A percentile compares a stretch with the other conserved stretches of the same genome.
These are phyloP conservation scores for Dillenia turbinata DNA, from an alignment of 164 flowering plant genomes.

Conservation along the genomic window DNA sequence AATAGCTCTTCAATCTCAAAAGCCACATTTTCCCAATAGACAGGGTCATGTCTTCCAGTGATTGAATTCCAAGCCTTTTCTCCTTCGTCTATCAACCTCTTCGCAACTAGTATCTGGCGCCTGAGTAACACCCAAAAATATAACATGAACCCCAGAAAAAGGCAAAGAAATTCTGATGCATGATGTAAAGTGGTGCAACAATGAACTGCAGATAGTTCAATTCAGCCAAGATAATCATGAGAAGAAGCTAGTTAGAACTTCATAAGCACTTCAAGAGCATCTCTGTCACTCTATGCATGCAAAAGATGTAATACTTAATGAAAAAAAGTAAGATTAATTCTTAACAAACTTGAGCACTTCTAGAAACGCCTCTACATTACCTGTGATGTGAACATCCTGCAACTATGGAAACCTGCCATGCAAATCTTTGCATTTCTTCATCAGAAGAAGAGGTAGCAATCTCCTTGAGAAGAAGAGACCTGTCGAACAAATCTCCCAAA, in stretches of 20 bases:
- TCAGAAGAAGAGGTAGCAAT: constrained; percentile 48
- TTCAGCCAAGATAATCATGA: too few species aligned
- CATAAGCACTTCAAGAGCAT: too few species aligned
- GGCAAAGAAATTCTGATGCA: background rate
- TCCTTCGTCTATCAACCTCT: constrained; percentile 75
- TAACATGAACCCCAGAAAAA: too few species aligned
- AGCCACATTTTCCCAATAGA: constrained; percentile 63
- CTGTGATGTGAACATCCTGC: constrained; percentile 88
- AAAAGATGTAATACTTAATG: too few species aligned
- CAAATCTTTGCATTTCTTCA: constrained; percentile 54
- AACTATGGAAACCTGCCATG: constrained; percentile 66
- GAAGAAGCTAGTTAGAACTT: too few species aligned
- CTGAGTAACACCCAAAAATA: constrained; percentile 24
- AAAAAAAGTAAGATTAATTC: too few species aligned
- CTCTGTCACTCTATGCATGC: too few species aligned
- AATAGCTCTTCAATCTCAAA: constrained; percentile 64
- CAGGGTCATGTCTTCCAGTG: constrained; percentile 42
- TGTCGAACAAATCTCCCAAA: constrained; percentile 64
- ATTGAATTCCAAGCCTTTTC: constrained; percentile 59
- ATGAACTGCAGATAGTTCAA: too few species aligned
- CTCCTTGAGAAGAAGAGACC: constrained; percentile 67
- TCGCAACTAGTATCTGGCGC: constrained; percentile 67
- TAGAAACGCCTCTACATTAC: constrained; percentile 26
- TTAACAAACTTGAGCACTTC: too few species aligned
- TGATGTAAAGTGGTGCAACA: too few species aligned